A percentile compares a stretch with the other conserved stretches of the same genome.
Conservation (phyloP, 345 rosid genomes). For the Citropsis articulata region DNA sequence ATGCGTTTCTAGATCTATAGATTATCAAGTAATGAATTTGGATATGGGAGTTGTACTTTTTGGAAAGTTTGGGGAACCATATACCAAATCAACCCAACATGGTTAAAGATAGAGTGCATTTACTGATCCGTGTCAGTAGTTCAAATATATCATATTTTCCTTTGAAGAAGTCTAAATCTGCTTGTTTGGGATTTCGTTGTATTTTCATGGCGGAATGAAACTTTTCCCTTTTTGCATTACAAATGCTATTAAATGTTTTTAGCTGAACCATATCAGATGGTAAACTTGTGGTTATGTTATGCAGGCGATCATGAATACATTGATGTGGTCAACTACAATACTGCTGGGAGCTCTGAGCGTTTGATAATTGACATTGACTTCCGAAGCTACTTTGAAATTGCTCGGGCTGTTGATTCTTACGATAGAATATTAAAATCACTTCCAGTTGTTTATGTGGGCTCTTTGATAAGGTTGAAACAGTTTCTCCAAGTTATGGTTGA, state of each 20-base stretch:
- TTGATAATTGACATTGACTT: slow-evolving; percentile 84
- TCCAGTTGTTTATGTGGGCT: slow-evolving; percentile 77
- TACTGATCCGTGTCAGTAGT: background rate
- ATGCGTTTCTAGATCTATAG: background rate
- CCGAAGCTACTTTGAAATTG: slow-evolving; percentile 89
- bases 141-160: background rate
- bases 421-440: slow-evolving; percentile 68
- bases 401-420: slow-evolving; percentile 86
- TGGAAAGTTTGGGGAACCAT: background rate
- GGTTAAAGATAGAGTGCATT: background rate
- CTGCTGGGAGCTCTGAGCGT: slow-evolving; percentile 55
- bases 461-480: slow-evolving; percentile 54
- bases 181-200: background rate
- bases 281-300: background rate
- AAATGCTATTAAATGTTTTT: background rate
- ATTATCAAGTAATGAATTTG: background rate
- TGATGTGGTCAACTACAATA: slow-evolving; percentile 53
- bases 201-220: background rate
- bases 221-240: background rate
- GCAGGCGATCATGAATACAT: slow-evolving; percentile 90
- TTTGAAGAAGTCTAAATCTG: background rate
- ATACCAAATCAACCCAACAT: background rate
- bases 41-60: background rate
- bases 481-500: slow-evolving; percentile 89
- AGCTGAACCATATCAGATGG: background rate